A percentile compares a stretch with the other conserved stretches of the same genome.
Evolutionary conservation across 2,329 filamentous ascomycete species (phyloP).

Genomic region (Colletotrichum abscissum): DNA sequence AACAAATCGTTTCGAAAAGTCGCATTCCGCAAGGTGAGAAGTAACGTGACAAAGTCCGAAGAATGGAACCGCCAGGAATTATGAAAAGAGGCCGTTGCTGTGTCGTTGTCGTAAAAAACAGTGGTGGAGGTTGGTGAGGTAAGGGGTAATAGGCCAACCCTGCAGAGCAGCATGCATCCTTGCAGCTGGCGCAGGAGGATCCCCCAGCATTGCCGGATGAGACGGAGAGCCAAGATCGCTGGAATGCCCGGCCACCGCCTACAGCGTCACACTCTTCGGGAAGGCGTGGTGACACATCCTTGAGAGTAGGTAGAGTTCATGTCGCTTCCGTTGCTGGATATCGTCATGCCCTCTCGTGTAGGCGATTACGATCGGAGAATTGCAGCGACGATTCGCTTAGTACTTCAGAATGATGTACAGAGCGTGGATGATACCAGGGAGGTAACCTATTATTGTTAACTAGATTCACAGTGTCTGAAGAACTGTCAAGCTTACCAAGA

Average conservation of each 20-base stretch:
- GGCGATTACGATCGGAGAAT: neutral
- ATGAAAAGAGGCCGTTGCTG: conserved; percentile 33
- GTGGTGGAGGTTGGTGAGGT: neutral
- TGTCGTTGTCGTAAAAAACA: conserved; percentile 26
- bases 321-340: neutral
- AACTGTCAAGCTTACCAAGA: conserved; percentile 58
- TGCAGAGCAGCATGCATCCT: conserved; percentile 6
- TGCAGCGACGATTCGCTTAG: conserved; percentile 54
- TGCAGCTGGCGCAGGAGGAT: neutral
- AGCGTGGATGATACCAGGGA: conserved; percentile 91
- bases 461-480: too few relatives aligned
- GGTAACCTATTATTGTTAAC: conserved; percentile 57
- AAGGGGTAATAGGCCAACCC: neutral
- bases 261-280: neutral
- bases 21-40: conserved; percentile 18
- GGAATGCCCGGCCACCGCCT: conserved; percentile 8
- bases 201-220: conserved; percentile 13
- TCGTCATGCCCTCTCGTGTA: conserved; percentile 3
- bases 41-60: conserved; percentile 11
- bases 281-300: neutral
- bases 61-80: conserved; percentile 7
- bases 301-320: neutral
- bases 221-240: conserved; percentile 27
- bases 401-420: conserved; percentile 95
- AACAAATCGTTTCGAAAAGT: conserved; percentile 15